Evolutionary conservation across 1,139 yeast genomes (phyloP), one percentile per base, ranked within the genome.

Genomic region (Sporopachydermia cereana): DNA sequence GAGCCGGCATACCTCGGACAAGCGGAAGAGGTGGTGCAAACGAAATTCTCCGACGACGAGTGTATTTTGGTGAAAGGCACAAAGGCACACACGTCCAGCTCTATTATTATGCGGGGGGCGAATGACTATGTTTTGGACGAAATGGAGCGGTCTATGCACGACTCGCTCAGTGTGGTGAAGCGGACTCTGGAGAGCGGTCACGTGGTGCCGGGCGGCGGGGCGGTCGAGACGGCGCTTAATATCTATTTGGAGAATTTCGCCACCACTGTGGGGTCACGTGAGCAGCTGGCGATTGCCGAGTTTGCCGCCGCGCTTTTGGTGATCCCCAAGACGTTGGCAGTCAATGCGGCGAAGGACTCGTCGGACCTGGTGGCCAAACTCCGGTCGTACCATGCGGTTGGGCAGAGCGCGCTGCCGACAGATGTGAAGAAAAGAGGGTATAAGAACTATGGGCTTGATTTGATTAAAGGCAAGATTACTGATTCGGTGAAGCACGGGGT

Each of bases 151-250:
- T 85, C 96, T 2, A 66, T 93, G 49, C 96, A 88, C 59, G 99
- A 93, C 63, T 85, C 98, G 1, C 72, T 93, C 54, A 81, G 89
- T 43, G 98, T 91, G 36, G 96, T 93, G 43, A 93, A 93, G 69
- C 80, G 98, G 62, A 88, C 98, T 17, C 75, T 93, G 54, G 99
- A 93, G 66, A 79, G 93, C 58, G 97, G 97, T 16, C 68, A 76
- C 53, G 93, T 93, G 48, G 98, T 93, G 7, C 97, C 98, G 43
- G 99, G 99, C 48, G 99, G 98, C 52, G 99, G 99, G 51, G 96
- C 97, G 21, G 98, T 91, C 43, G 99, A 93, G 68, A 74, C 96
- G 43, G 96, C 98, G 9, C 74, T 93, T 56, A 89, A 88, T 68
- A 88, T 93, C 48, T 93, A 86, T 63, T 73, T 93, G 61, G 98